These are phyloP conservation scores for Pisolithus albus DNA, from an alignment of 768 basidiomycete genomes.

Conservation along the genomic window DNA sequence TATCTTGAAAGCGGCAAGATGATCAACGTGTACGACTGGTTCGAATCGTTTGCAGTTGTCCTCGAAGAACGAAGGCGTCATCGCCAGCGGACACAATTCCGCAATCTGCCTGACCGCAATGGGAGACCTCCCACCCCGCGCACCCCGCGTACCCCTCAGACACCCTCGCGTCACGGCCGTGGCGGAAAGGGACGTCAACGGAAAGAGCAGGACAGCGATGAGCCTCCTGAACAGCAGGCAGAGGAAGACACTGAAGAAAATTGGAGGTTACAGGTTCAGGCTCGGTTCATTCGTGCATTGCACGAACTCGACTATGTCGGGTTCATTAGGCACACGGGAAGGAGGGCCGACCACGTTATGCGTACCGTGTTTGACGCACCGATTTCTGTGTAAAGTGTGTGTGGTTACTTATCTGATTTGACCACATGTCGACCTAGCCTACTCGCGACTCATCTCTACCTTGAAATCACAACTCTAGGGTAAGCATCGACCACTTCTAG, in stretches of 20 bases:
- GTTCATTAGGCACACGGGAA: slow-evolving; percentile 70
- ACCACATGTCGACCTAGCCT: too few relatives aligned
- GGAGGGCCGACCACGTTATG: slow-evolving; percentile 72
- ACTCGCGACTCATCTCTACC: too few relatives aligned
- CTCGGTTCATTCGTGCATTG: slow-evolving; percentile 74
- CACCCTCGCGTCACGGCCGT: background rate
- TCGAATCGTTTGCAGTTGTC: slow-evolving; percentile 62
- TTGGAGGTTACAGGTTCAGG: slow-evolving; percentile 64
- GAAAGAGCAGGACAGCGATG: background rate
- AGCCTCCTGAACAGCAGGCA: slow-evolving; percentile 18
- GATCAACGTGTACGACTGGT: slow-evolving; percentile 90
- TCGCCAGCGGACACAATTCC: background rate
- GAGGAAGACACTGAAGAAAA: slow-evolving; percentile 29
- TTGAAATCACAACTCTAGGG: too few relatives aligned
- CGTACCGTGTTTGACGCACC: slow-evolving; percentile 54
- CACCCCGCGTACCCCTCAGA: background rate
- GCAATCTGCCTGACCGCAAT: background rate
- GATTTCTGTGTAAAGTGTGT: background rate
- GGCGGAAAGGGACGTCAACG: background rate
- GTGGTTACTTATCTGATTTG: too few relatives aligned
- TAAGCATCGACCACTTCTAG: too few relatives aligned
- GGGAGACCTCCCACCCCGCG: background rate
- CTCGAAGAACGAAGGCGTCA: slow-evolving; percentile 49
- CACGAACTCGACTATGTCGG: slow-evolving; percentile 81
- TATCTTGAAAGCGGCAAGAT: slow-evolving; percentile 75